Evolutionary conservation across 257 asterid species (phyloP), one percentile per base, ranked within the genome.

Genomic region (Verbena officinalis): DNA sequence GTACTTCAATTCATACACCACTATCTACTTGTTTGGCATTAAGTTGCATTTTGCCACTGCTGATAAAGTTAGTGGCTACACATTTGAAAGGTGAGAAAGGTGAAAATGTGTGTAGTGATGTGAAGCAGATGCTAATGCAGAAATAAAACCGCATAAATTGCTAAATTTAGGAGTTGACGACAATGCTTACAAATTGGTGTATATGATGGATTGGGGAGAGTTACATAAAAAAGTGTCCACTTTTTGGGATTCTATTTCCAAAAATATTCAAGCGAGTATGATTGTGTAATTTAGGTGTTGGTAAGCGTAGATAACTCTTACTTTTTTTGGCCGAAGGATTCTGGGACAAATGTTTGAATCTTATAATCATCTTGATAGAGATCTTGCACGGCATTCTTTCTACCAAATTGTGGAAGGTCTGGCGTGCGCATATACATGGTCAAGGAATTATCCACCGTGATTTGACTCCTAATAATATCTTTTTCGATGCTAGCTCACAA

Each of bases 381-480:
- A 93, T 67, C 84, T 84, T 30, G 95, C 95, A 19, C 90, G 99
- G 99, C 96, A 93, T 78, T 83, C 83, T 52, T 90, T 84, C 70
- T 97, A 90, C 46, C 99, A 93, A 77, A 87, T 93, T 77, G 97
- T 93, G 65, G 97, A 93, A 76, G 99, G 99, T 76, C 82, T 93
- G 78, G 92, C 80, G n/a, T n/a, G n/a, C n/a, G 55, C 97, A 93
- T 77, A 93, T 93, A 59, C 99, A 93, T 68, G 95, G 84, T 62
- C 97, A 93, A 80, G 97, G 99, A 78, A 93, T 93, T 61, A 93
- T 93, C 68, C 99, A 93, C 68, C 99, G 99, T 56, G 99, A 93
- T 68, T 79, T 93, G 89, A 93, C 96, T 59, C 99, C 99, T 67
- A 90, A 77, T 64, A 93, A 93, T 82, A 87, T 90, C 44, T 93